Evolutionary conservation across 2,329 filamentous ascomycete species (phyloP).

Genomic region (Hysterium pulicare): DNA sequence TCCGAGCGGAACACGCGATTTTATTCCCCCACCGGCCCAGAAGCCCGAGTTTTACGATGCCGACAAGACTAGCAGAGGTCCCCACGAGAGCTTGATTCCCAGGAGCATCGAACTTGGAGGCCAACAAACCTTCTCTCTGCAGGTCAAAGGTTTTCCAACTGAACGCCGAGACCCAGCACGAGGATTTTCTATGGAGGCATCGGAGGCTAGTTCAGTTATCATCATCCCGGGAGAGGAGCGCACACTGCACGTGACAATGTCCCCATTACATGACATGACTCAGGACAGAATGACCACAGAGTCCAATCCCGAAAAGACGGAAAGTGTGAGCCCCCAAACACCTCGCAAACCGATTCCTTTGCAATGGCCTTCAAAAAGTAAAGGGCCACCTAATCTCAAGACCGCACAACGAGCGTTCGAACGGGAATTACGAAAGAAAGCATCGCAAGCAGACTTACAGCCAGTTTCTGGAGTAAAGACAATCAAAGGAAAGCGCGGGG

Average conservation of each 20-base stretch:
- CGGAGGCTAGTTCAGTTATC: no score
- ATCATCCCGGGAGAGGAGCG: no score
- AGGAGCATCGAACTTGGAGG: background rate
- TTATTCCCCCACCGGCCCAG: conserved; percentile 3
- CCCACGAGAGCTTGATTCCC: conserved; percentile 1
- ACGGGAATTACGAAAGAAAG: conserved; percentile 17
- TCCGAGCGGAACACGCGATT: conserved; percentile 1
- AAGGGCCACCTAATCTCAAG: conserved; percentile 13
- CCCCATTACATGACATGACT: no score
- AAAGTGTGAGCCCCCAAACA: no score
- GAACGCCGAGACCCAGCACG: no score
- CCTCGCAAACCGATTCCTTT: conserved; percentile 2
- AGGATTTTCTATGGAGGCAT: no score
- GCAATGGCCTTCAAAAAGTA: conserved; percentile 2
- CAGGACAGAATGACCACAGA: no score
- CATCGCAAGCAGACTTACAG: conserved; percentile 10
- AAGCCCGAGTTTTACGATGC: conserved; percentile 5
- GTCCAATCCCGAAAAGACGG: background rate
- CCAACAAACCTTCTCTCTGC: background rate
- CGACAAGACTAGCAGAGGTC: conserved; percentile 1
- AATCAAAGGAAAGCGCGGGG: conserved; percentile 16
- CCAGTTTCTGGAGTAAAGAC: conserved; percentile 10
- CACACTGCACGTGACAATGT: no score
- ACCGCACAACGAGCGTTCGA: conserved; percentile 23
- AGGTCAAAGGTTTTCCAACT: background rate